Evolutionary conservation across 139 green algal species (phyloP).

Genomic region (Ettlia oleoabundans): DNA sequence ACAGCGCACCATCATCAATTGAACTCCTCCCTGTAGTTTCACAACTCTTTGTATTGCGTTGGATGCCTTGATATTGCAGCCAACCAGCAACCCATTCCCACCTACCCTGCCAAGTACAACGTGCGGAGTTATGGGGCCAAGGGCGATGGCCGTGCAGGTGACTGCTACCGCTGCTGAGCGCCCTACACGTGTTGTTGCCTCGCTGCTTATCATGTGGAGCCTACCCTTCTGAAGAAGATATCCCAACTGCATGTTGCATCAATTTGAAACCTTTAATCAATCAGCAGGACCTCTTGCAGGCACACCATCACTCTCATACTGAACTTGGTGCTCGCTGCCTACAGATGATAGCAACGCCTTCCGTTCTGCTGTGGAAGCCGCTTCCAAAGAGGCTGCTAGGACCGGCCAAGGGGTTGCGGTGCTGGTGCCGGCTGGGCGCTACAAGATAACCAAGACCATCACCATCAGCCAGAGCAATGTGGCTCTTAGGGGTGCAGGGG

Average conservation of each 20-base stretch:
- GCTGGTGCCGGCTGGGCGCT: neutral
- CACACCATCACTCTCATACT: neutral
- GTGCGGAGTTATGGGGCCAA: conserved; percentile 8
- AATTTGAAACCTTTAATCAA: no score
- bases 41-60: neutral
- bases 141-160: conserved; percentile 17
- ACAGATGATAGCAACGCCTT: conserved; percentile 12
- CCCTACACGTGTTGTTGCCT: neutral
- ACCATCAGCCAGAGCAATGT: conserved; percentile 14
- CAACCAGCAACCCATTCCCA: conserved; percentile 5
- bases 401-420: conserved; percentile 15
- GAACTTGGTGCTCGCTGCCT: neutral
- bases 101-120: neutral
- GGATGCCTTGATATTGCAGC: neutral
- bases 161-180: neutral
- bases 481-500: conserved; percentile 16
- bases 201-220: neutral
- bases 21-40: neutral
- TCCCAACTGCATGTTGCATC: no score
- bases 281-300: no score
- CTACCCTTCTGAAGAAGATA: no score
- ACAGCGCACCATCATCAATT: neutral
- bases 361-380: neutral
- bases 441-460: conserved; percentile 7
- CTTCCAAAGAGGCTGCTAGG: neutral